Conservation (phyloP, 2,329 filamentous ascomycete species). For the Alternaria brassicicola region DNA sequence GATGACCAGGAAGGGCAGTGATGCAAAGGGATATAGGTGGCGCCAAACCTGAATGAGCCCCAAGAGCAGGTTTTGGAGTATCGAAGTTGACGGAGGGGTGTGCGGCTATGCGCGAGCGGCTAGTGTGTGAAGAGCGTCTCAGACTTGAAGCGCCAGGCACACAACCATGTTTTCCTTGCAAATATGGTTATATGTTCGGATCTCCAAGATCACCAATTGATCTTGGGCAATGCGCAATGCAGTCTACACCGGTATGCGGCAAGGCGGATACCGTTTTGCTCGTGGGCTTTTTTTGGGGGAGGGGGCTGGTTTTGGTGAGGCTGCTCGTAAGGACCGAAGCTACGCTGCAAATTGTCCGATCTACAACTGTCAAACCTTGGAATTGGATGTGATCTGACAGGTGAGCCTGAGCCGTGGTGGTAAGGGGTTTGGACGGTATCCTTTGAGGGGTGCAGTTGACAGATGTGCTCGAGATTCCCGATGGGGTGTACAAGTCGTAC, state of each 20-base stretch:
- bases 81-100: slow-evolving; percentile 28
- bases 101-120: slow-evolving; percentile 39
- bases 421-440: slow-evolving; percentile 13
- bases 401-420: slow-evolving; percentile 21
- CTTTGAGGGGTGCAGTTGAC: slow-evolving; percentile 12
- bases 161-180: slow-evolving; percentile 42
- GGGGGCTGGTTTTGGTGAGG: slow-evolving; percentile 3
- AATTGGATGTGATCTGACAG: slow-evolving; percentile 2
- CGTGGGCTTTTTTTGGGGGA: slow-evolving; percentile 1
- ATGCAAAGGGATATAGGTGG: slow-evolving; percentile 33
- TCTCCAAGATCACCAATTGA: slow-evolving; percentile 23
- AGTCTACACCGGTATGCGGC: slow-evolving; percentile 28
- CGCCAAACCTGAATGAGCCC: slow-evolving; percentile 30
- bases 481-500: slow-evolving; percentile 32
- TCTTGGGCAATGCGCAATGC: slow-evolving; percentile 28
- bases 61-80: slow-evolving; percentile 21
- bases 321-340: not conserved
- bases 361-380: not conserved
- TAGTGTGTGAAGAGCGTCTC: slow-evolving; percentile 49
- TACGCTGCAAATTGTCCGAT: not conserved
- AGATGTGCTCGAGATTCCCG: slow-evolving; percentile 14
- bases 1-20: slow-evolving; percentile 25
- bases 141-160: slow-evolving; percentile 49
- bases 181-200: slow-evolving; percentile 24
- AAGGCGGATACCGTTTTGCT: slow-evolving; percentile 25